Evolutionary conservation across 192 early-diverging fungal genomes (phyloP).

Genomic region (Entophlyctis luteolus): DNA sequence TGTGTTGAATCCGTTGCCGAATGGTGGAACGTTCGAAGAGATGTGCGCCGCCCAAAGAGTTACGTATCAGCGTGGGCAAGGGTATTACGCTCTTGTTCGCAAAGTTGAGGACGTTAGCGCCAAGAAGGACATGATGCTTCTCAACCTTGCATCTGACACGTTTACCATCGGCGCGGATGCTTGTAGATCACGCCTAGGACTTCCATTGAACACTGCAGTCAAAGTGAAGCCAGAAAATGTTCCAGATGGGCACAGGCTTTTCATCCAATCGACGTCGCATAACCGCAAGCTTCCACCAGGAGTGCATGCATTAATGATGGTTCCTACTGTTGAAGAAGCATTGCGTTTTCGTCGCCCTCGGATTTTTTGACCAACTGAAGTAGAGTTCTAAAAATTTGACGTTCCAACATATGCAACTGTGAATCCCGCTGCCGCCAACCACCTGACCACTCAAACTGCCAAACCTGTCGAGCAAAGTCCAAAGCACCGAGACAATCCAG

Average conservation of each 20-base stretch:
- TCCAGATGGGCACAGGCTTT: not conserved
- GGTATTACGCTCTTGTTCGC: not conserved
- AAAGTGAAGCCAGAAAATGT: not conserved
- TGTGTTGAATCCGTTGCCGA: not conserved
- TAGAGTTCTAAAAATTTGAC: no score
- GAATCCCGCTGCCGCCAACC: no score
- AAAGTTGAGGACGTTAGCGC: not conserved
- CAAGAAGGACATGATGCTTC: constrained; percentile 7
- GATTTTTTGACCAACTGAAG: no score
- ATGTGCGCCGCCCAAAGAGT: not conserved
- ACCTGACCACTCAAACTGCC: no score
- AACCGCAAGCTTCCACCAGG: not conserved
- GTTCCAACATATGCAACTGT: no score
- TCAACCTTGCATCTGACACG: not conserved
- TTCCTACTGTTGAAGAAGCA: not conserved
- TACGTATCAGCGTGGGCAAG: not conserved
- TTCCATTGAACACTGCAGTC: not conserved
- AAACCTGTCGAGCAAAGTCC: no score
- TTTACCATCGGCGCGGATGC: not conserved
- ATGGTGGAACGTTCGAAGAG: not conserved
- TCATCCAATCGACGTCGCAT: not conserved
- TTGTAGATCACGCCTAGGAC: not conserved
- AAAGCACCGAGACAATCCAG: no score
- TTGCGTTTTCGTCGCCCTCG: no score
- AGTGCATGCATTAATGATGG: not conserved